Percentiles rank a stretch among this genome's conserved stretches.
These are phyloP conservation scores for Hygrophila difformis DNA, from an alignment of 257 asterid genomes.

Conservation along the genomic window DNA sequence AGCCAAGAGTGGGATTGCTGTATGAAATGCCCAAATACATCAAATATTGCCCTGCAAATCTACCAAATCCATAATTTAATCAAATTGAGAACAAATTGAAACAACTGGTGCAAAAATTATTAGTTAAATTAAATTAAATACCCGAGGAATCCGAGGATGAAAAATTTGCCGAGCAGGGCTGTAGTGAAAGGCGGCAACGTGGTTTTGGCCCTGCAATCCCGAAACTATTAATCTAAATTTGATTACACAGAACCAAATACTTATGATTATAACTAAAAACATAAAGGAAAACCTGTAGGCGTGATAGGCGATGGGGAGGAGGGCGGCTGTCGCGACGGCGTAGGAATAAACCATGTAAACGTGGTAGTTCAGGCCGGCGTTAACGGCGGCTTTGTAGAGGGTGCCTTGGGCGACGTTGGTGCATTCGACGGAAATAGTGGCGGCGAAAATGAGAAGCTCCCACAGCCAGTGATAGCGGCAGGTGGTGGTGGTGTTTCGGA, in stretches of 20 bases:
- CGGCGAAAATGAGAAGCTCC: too few relatives aligned
- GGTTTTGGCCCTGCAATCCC: too few relatives aligned
- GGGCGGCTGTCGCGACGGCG: constrained; percentile 15
- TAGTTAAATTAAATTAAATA: background rate
- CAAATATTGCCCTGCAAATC: background rate
- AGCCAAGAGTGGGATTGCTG: constrained; percentile 26
- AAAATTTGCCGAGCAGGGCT: constrained; percentile 16
- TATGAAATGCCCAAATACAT: constrained; percentile 19
- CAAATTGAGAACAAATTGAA: background rate
- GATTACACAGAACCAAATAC: too few relatives aligned
- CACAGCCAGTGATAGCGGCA: too few relatives aligned
- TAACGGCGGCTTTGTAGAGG: constrained; percentile 25
- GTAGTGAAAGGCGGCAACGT: constrained; percentile 16
- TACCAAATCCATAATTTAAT: too few relatives aligned
- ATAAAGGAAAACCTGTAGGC: too few relatives aligned
- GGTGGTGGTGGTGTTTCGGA: too few relatives aligned
- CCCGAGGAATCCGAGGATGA: constrained; percentile 28
- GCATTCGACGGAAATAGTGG: too few relatives aligned
- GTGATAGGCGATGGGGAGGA: constrained; percentile 17
- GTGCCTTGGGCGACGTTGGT: too few relatives aligned
- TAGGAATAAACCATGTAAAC: constrained; percentile 23
- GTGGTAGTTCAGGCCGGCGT: constrained; percentile 16
- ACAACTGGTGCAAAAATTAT: background rate
- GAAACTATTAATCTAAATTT: too few relatives aligned
- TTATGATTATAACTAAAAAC: too few relatives aligned